These are phyloP conservation scores for Linnemannia exigua DNA, from an alignment of 192 early-diverging fungal genomes.

Conservation along the genomic window DNA sequence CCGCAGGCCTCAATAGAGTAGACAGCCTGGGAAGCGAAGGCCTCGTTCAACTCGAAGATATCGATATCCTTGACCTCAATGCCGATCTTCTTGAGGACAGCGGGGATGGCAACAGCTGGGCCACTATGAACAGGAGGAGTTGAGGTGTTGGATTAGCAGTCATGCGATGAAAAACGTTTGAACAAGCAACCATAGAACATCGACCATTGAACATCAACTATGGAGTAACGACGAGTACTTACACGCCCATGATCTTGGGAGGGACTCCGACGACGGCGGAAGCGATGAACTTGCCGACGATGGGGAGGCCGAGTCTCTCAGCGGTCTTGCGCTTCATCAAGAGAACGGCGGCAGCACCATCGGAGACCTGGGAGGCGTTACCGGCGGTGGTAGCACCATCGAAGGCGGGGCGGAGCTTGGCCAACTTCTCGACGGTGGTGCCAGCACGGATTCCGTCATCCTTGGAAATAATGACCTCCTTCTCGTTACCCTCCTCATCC, in stretches of 20 bases:
- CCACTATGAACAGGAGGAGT: too few species aligned
- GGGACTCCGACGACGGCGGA: slow-evolving; percentile 93
- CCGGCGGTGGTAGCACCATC: slow-evolving; percentile 93
- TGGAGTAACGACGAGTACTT: too few species aligned
- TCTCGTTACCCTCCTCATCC: slow-evolving; percentile 87
- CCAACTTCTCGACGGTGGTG: slow-evolving; percentile 83
- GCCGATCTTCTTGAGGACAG: slow-evolving; percentile 84
- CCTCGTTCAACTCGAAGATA: slow-evolving; percentile 96
- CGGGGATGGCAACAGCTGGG: slow-evolving; percentile 95
- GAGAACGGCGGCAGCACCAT: slow-evolving; percentile 96
- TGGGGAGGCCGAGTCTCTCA: slow-evolving; percentile 85
- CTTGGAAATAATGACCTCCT: slow-evolving; percentile 76
- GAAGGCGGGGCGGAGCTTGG: slow-evolving; percentile 93
- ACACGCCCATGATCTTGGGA: slow-evolving; percentile 97
- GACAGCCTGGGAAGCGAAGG: slow-evolving; percentile 97
- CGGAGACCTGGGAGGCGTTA: slow-evolving; percentile 97
- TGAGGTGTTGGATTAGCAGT: too few species aligned
- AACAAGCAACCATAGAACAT: too few species aligned
- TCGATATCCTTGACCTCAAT: slow-evolving; percentile 85
- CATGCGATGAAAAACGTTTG: too few species aligned
- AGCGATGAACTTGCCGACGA: slow-evolving; percentile 89
- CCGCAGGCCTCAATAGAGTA: slow-evolving; percentile 92
- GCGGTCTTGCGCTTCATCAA: slow-evolving; percentile 96
- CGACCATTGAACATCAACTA: too few species aligned
- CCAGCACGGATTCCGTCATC: slow-evolving; percentile 95